Percentiles rank a stretch among this genome's conserved stretches.
These are phyloP conservation scores for Talaromyces sp. DNA, from an alignment of 2,329 filamentous ascomycete genomes.

Conservation along the genomic window DNA sequence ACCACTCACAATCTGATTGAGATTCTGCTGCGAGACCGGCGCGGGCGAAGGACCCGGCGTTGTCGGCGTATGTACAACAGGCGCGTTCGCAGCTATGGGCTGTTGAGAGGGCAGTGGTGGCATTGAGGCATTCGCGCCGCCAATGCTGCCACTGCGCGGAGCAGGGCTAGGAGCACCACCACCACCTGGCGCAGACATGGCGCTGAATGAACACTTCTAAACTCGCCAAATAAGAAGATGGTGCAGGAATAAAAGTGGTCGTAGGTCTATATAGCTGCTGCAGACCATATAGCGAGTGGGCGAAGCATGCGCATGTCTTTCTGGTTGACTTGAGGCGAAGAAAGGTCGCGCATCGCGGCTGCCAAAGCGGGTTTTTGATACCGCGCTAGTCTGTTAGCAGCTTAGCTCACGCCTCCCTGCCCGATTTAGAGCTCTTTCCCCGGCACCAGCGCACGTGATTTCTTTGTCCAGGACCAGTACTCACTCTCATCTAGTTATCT, in stretches of 20 bases:
- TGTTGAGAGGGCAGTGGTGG: constrained; percentile 38
- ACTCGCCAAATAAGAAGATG: background rate
- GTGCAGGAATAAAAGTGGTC: no score
- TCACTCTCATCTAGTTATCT: no score
- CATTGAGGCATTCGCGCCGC: constrained; percentile 41
- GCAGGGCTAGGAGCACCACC: constrained; percentile 42
- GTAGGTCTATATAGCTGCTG: background rate
- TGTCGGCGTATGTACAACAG: constrained; percentile 27
- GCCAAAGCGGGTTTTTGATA: constrained; percentile 10
- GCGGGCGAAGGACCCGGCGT: constrained; percentile 34
- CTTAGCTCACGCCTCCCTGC: background rate
- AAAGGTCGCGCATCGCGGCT: constrained; percentile 5
- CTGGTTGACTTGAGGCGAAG: background rate
- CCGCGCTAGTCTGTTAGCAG: background rate
- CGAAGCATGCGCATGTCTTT: background rate
- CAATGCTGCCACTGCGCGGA: constrained; percentile 44
- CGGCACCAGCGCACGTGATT: constrained; percentile 7
- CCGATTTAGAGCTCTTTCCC: background rate
- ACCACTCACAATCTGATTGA: constrained; percentile 86
- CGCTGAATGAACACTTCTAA: background rate
- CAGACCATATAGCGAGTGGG: background rate
- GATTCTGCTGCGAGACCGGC: constrained; percentile 72
- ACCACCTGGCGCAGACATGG: constrained; percentile 41
- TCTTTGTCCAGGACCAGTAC: background rate
- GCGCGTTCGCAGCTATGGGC: constrained; percentile 42